These are phyloP conservation scores for Chlorella sp. DNA, from an alignment of 139 green algal species.

Conservation along the genomic window DNA sequence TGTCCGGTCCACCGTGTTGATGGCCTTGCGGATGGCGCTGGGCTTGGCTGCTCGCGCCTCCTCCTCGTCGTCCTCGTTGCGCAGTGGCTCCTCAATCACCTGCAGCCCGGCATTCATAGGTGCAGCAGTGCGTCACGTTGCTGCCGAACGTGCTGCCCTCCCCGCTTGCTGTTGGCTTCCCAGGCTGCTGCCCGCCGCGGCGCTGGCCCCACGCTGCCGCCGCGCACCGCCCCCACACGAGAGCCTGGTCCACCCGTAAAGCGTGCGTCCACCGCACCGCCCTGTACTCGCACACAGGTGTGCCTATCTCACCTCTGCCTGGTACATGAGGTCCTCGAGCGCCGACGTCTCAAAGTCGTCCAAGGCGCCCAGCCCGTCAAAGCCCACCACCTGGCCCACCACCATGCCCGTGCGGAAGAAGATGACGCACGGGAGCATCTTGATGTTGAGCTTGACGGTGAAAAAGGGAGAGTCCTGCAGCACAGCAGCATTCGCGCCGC, in stretches of 20 bases:
- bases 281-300: too few species aligned
- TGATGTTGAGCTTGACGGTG: slow-evolving; percentile 86
- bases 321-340: slow-evolving; percentile 43
- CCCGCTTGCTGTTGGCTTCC: too few species aligned
- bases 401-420: slow-evolving; percentile 74
- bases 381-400: slow-evolving; percentile 75
- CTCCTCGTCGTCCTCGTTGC: slow-evolving; percentile 29
- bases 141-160: too few species aligned
- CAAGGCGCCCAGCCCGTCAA: slow-evolving; percentile 75
- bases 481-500: too few species aligned
- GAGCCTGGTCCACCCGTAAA: too few species aligned
- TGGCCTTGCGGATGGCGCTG: slow-evolving; percentile 26
- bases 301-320: slow-evolving; percentile 10
- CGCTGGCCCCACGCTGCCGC: too few species aligned
- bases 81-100: slow-evolving; percentile 20
- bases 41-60: neutral
- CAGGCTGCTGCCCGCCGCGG: too few species aligned
- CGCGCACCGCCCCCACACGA: too few species aligned
- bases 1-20: slow-evolving; percentile 15
- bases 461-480: slow-evolving; percentile 87
- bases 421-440: slow-evolving; percentile 82
- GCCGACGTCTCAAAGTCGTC: slow-evolving; percentile 74
- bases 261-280: too few species aligned
- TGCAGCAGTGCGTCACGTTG: too few species aligned
- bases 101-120: slow-evolving; percentile 7